Evolutionary conservation across 73 alveolate species (phyloP), one percentile per base, ranked within the genome.

Genomic region (Paramecium biaurelia): DNA sequence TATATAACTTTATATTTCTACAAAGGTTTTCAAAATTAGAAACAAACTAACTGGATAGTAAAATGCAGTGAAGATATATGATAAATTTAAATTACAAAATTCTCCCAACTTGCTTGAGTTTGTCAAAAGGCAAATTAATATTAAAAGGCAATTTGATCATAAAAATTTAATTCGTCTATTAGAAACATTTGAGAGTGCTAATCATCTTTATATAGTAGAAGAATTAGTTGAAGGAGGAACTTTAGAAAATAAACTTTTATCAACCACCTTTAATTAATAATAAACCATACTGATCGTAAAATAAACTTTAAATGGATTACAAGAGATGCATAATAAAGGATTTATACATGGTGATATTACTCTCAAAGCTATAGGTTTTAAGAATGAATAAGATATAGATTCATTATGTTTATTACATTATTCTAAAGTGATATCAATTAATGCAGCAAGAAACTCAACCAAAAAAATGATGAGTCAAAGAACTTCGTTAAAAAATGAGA

Each of bases 221-320:
- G 97, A 93, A 85, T 94, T 94, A 38, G 95, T 96, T 14, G 85
- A 85, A 47, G 95, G 96, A 10, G 98, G 98, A 12, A 95, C 94
- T 85, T 72, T 95, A 63, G 84, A 63, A 32, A n/a, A 7, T 18
- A 63, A 63, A 12, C 24, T 63, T 30, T 12, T 7, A n/a, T 32
- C 41, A 63, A 63, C 84, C 15, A 63, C 21, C 8, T 63, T 63
- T 30, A 63, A 63, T 63, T 4, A 63, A 63, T 26, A 63, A n/a
- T 34, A 63, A 14, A 63, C 26, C 15, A 63, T 63, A 12, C 12
- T 63, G 24, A 63, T 63, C 2, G 12, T 63, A 5, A 63, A 63
- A 63, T 63, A 63, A 18, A 63, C 84, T 0, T 32, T 63, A 32
- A 63, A 32, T 63, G 84, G 49, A 30, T 63, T 63, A n/a, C 12